Evolutionary conservation across 345 rosid species (phyloP).

Genomic region (Anacardium occidentale): DNA sequence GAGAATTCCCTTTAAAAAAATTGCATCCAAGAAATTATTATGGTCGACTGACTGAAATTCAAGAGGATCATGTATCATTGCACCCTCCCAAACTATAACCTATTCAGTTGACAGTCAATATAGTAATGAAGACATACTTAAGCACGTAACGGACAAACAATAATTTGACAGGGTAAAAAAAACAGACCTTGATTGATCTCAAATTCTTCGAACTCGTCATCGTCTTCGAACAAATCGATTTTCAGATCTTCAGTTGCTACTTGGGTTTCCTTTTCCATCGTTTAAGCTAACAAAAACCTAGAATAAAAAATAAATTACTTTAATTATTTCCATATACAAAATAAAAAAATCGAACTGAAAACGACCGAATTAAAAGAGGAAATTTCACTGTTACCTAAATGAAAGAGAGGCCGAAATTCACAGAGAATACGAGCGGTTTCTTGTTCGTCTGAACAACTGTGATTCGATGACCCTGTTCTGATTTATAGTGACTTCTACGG

Average conservation of each 20-base stretch:
- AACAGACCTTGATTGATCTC: slow-evolving; percentile 55
- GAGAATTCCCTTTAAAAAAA: too few species aligned
- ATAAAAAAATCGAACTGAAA: background rate
- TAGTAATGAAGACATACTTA: too few species aligned
- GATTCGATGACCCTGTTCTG: background rate
- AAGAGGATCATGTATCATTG: background rate
- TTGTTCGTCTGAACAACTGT: background rate
- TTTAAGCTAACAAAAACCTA: background rate
- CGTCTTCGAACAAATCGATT: slow-evolving; percentile 86
- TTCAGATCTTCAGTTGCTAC: slow-evolving; percentile 51
- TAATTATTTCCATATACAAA: background rate
- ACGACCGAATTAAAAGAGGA: too few species aligned
- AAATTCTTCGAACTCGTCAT: slow-evolving; percentile 92
- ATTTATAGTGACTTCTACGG: background rate
- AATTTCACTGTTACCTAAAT: background rate
- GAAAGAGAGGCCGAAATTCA: too few species aligned
- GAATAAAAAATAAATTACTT: background rate
- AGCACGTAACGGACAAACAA: too few species aligned
- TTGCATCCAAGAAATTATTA: background rate
- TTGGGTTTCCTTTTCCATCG: slow-evolving; percentile 15
- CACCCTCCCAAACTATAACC: background rate
- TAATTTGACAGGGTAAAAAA: background rate
- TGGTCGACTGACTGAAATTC: background rate
- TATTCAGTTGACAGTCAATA: too few species aligned
- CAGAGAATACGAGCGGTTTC: background rate